These are phyloP conservation scores for Polytolypa hystricis DNA, from an alignment of 2,329 filamentous ascomycete species.

Conservation along the genomic window DNA sequence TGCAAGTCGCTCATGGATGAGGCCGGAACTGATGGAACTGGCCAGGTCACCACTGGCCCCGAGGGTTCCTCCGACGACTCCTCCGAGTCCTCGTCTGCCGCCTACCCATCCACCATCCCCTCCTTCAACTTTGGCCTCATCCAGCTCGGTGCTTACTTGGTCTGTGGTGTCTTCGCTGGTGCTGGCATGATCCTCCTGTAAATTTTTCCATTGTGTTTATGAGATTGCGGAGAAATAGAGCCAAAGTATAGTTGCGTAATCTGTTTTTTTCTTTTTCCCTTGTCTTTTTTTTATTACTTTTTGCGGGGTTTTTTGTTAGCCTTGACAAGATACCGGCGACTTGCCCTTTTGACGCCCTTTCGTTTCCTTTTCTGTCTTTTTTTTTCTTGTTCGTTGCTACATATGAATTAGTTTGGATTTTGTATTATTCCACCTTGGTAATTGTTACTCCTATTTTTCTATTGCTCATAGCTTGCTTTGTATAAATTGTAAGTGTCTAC, in stretches of 20 bases:
- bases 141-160: slow-evolving; percentile 34
- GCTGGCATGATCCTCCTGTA: slow-evolving; percentile 39
- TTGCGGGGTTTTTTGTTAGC: neutral
- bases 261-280: neutral
- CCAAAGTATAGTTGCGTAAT: too few relatives aligned
- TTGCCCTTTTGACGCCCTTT: too few relatives aligned
- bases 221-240: too few relatives aligned
- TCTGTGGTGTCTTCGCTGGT: slow-evolving; percentile 33
- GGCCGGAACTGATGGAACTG: slow-evolving; percentile 30
- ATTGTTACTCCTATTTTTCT: too few relatives aligned
- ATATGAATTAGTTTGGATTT: too few relatives aligned
- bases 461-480: too few relatives aligned
- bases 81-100: slow-evolving; percentile 23
- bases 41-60: slow-evolving; percentile 24
- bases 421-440: too few relatives aligned
- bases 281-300: neutral
- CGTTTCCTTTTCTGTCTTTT: too few relatives aligned
- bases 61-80: slow-evolving; percentile 12
- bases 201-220: too few relatives aligned
- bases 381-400: too few relatives aligned
- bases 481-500: too few relatives aligned
- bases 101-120: slow-evolving; percentile 17
- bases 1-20: slow-evolving; percentile 29
- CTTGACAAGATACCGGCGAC: too few relatives aligned
- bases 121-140: slow-evolving; percentile 29